These are phyloP conservation scores for Hanseniaspora occidentalis DNA, from an alignment of 805 yeast species.

Conservation along the genomic window DNA sequence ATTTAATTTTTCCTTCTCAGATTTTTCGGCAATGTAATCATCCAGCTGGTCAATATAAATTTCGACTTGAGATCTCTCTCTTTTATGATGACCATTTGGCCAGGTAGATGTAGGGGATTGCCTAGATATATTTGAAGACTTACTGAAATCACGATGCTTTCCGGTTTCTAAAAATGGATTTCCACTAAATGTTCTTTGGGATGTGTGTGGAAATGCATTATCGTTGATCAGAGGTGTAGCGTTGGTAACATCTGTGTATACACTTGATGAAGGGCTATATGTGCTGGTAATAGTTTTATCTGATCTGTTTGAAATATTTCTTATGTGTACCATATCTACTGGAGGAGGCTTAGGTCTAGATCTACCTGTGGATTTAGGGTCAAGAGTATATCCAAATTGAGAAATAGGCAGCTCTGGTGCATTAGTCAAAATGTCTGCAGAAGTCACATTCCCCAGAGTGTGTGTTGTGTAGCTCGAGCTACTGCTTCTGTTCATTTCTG, in stretches of 20 bases:
- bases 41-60: constrained; percentile 24
- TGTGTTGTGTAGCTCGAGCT: background rate
- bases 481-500: background rate
- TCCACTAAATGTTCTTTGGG: too few species aligned
- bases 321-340: background rate
- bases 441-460: background rate
- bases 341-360: background rate
- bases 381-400: too few species aligned
- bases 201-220: too few species aligned
- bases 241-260: too few species aligned
- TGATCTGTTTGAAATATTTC: background rate
- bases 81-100: constrained; percentile 10
- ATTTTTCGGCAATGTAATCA: too few species aligned
- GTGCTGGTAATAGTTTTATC: background rate
- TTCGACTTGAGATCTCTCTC: constrained; percentile 24
- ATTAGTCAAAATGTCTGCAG: background rate
- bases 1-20: too few species aligned
- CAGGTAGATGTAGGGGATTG: background rate
- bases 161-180: background rate
- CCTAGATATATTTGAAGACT: background rate
- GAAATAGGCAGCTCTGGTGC: background rate
- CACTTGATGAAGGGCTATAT: background rate
- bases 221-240: too few species aligned
- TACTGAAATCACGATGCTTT: background rate
- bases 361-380: background rate